A percentile compares a stretch with the other conserved stretches of the same genome.
phyloP scores from a whole-genome alignment of 1,139 yeast genomes.

The Citeromyces hawaiiensis region DNA sequence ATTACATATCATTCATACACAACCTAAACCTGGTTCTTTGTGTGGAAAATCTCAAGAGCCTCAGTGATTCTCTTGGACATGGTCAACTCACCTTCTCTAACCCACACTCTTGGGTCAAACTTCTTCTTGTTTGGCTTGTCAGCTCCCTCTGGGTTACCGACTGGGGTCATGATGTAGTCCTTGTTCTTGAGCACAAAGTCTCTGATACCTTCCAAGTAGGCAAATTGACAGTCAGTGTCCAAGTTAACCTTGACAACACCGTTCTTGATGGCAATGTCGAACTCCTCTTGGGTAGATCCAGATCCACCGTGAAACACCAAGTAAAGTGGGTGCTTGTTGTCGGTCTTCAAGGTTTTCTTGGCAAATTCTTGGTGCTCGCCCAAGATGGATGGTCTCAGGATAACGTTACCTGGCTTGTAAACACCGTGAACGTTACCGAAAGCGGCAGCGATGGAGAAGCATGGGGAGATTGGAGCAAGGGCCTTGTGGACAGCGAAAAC shows the following conservation, averaged over 20 bases:
- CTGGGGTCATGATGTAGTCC: constrained; percentile 79
- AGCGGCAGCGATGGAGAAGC: constrained; percentile 99
- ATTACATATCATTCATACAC: background rate
- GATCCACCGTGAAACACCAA: constrained; percentile 99
- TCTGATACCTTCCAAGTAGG: constrained; percentile 93
- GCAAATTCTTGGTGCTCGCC: constrained; percentile 92
- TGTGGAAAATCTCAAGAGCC: constrained; percentile 81
- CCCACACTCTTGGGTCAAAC: constrained; percentile 99
- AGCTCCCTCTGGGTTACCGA: constrained; percentile 99
- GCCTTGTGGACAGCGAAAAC: constrained; percentile 88
- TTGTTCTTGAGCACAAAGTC: constrained; percentile 92
- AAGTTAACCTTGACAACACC: constrained; percentile 99
- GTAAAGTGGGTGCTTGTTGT: constrained; percentile 67
- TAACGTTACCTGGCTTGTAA: constrained; percentile 98
- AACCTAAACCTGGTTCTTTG: constrained; percentile 48
- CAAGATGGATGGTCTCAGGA: constrained; percentile 82
- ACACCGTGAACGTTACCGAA: constrained; percentile 99
- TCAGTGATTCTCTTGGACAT: constrained; percentile 77
- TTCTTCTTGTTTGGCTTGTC: constrained; percentile 98
- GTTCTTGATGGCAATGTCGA: constrained; percentile 75
- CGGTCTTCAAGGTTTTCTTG: constrained; percentile 43
- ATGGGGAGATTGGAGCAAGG: constrained; percentile 82
- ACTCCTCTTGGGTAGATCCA: constrained; percentile 89
- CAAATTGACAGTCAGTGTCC: constrained; percentile 98
- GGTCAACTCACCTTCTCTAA: constrained; percentile 99